Evolutionary conservation across 345 rosid species (phyloP).

Genomic region (Corchorus capsularis): DNA sequence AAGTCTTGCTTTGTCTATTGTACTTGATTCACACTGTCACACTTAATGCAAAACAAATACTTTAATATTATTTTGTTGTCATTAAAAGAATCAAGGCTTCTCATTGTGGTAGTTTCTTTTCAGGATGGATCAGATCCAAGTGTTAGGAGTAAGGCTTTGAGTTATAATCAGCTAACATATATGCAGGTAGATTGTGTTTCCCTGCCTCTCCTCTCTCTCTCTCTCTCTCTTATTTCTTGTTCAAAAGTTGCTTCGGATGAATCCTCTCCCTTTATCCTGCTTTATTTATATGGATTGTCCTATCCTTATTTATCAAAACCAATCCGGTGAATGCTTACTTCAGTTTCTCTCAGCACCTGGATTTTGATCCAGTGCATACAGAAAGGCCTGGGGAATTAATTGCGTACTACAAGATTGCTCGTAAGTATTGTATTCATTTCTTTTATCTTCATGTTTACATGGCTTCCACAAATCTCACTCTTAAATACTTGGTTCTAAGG

Average conservation of each 20-base stretch:
- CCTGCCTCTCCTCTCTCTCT: too few relatives aligned
- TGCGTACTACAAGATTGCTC: conserved; percentile 92
- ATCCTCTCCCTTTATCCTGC: neutral
- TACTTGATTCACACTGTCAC: neutral
- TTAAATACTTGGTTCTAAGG: conserved; percentile 41
- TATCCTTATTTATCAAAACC: conserved; percentile 1
- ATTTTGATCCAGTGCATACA: conserved; percentile 66
- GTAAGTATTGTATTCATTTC: conserved; percentile 43
- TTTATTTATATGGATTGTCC: neutral
- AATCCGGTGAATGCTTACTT: conserved; percentile 22
- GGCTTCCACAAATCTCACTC: conserved; percentile 24
- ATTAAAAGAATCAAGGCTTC: conserved; percentile 5
- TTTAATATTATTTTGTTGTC: neutral
- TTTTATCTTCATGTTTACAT: conserved; percentile 22
- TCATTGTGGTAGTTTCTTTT: conserved; percentile 25
- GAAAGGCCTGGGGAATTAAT: conserved; percentile 92
- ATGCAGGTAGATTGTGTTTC: conserved; percentile 61
- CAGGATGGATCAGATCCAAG: conserved; percentile 79
- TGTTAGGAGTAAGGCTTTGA: conserved; percentile 80
- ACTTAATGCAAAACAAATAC: neutral
- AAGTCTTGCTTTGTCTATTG: conserved; percentile 15
- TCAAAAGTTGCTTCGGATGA: neutral
- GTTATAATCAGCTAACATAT: conserved; percentile 77
- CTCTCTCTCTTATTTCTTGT: neutral
- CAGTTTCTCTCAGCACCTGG: conserved; percentile 65